Evolutionary conservation across 2,329 filamentous ascomycete species (phyloP).

Genomic region (Botryosphaeria agaves): DNA sequence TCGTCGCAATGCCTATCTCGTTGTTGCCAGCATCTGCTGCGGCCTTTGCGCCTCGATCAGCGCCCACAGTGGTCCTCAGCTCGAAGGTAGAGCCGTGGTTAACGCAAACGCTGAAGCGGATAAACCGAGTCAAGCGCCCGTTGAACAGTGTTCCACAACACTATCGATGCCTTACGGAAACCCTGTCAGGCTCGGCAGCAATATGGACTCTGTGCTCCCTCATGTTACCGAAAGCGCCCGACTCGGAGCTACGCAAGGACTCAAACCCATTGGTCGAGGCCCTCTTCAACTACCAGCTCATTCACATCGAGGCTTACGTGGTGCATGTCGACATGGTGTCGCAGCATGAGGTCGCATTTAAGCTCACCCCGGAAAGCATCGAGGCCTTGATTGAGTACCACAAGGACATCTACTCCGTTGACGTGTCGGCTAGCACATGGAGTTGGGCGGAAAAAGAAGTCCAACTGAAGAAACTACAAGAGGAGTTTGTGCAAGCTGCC

Average conservation of each 20-base stretch:
- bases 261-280: conserved; percentile 70
- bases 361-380: conserved; percentile 89
- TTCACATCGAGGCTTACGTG: conserved; percentile 92
- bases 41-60: conserved; percentile 85
- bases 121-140: conserved; percentile 91
- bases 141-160: conserved; percentile 95
- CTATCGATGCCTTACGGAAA: conserved; percentile 88
- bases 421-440: conserved; percentile 77
- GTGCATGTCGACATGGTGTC: conserved; percentile 99
- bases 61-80: conserved; percentile 85
- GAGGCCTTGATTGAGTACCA: conserved; percentile 88
- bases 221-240: conserved; percentile 81
- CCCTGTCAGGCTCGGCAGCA: conserved; percentile 70
- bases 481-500: conserved; percentile 88
- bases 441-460: conserved; percentile 94
- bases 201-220: conserved; percentile 91
- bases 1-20: conserved; percentile 65
- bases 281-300: conserved; percentile 79
- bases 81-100: conserved; percentile 92
- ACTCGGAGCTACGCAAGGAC: conserved; percentile 69
- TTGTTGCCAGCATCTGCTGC: conserved; percentile 88
- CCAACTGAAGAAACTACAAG: conserved; percentile 92
- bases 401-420: conserved; percentile 84
- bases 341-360: conserved; percentile 94
- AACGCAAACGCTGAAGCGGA: conserved; percentile 88